A percentile compares a stretch with the other conserved stretches of the same genome.
Conservation (phyloP, 2,329 filamentous ascomycete genomes). For the Exophiala spinifera region DNA sequence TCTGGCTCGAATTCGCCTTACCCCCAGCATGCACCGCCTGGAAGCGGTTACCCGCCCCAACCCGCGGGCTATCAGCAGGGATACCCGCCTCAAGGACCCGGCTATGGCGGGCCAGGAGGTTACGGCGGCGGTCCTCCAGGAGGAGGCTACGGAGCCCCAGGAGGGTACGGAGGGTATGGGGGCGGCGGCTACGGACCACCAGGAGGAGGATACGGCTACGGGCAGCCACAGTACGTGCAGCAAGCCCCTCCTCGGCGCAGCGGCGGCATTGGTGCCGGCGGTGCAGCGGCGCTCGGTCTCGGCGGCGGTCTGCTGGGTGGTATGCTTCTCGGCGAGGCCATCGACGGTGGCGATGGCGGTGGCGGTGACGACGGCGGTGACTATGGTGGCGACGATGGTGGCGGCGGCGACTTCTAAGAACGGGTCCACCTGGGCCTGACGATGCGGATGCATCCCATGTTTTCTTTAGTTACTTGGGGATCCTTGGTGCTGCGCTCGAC, state of each 20-base stretch:
- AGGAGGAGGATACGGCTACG: conserved; percentile 35
- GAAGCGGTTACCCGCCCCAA: conserved; percentile 13
- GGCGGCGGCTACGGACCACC: conserved; percentile 24
- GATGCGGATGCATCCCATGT: neutral
- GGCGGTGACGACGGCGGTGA: conserved; percentile 32
- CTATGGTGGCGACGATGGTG: conserved; percentile 9
- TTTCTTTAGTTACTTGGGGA: no score
- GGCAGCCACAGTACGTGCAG: conserved; percentile 18
- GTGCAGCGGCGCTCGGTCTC: conserved; percentile 72
- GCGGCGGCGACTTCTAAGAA: conserved; percentile 1
- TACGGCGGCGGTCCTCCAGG: conserved; percentile 26
- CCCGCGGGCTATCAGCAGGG: conserved; percentile 14
- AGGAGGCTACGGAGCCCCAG: conserved; percentile 28
- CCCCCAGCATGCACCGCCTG: conserved; percentile 21
- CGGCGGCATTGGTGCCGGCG: conserved; percentile 62
- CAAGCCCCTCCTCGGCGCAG: conserved; percentile 41
- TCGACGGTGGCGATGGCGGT: conserved; percentile 56
- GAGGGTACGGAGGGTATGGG: conserved; percentile 15
- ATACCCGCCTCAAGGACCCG: conserved; percentile 25
- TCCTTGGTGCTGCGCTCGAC: no score
- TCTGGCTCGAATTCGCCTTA: conserved; percentile 16
- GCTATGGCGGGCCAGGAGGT: no score
- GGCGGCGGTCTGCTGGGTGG: conserved; percentile 81
- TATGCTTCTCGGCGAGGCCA: conserved; percentile 64
- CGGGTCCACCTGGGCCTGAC: no score